phyloP scores from a whole-genome alignment of 2,329 filamentous ascomycete species.

The Biscogniauxia marginata region DNA sequence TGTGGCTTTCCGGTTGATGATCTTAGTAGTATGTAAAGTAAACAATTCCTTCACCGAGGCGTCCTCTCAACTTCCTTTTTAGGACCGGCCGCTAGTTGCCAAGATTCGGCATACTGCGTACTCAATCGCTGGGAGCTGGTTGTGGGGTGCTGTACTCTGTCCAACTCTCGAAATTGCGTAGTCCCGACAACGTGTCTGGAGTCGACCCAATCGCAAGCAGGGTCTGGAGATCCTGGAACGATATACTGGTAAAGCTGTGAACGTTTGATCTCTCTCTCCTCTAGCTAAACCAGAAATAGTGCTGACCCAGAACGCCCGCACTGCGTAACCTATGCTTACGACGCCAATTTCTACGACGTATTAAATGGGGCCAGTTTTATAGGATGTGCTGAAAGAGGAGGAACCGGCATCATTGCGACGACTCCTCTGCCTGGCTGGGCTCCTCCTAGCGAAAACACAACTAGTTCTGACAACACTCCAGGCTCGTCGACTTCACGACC shows the following conservation, averaged over 20 bases:
- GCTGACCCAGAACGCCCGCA: slow-evolving; percentile 20
- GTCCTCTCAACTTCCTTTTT: slow-evolving; percentile 8
- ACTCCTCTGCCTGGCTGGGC: slow-evolving; percentile 15
- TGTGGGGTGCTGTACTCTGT: slow-evolving; percentile 29
- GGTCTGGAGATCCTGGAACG: slow-evolving; percentile 21
- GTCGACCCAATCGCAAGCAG: slow-evolving; percentile 11
- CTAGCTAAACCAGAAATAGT: slow-evolving; percentile 22
- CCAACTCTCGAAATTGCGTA: slow-evolving; percentile 22
- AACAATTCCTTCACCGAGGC: slow-evolving; percentile 1
- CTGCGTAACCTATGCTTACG: slow-evolving; percentile 31
- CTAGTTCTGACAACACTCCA: slow-evolving; percentile 3
- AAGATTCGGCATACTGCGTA: slow-evolving; percentile 20
- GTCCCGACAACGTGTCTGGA: slow-evolving; percentile 31
- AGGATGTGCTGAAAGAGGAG: slow-evolving; percentile 25
- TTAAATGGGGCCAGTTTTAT: slow-evolving; percentile 27
- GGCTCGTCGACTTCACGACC: neutral
- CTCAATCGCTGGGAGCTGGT: slow-evolving; percentile 13
- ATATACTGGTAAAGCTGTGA: slow-evolving; percentile 25
- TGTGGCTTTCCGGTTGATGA: slow-evolving; percentile 27
- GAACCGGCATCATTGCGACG: slow-evolving; percentile 24
- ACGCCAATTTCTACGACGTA: slow-evolving; percentile 25
- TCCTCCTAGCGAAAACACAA: slow-evolving; percentile 5
- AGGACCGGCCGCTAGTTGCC: slow-evolving; percentile 27
- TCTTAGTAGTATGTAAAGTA: slow-evolving; percentile 23
- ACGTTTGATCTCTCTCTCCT: slow-evolving; percentile 2